phyloP scores from a whole-genome alignment of 2,329 filamentous ascomycete species.

The Ophiocordyceps camponoti-saundersi region DNA sequence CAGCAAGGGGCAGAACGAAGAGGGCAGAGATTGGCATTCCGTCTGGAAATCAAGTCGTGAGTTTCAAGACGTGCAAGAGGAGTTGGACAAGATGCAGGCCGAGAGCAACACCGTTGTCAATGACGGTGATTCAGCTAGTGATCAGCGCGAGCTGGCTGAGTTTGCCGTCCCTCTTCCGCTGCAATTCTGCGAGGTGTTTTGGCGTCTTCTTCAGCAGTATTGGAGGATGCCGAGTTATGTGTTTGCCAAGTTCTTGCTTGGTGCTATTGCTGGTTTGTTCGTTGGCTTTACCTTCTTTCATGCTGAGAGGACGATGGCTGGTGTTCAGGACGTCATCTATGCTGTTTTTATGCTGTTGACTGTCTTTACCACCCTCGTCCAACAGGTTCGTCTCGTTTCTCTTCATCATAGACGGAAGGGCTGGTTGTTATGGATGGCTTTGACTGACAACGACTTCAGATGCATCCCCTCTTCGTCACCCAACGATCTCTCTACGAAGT shows the following conservation, averaged over 20 bases:
- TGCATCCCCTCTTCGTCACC: conserved; percentile 61
- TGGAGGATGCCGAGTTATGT: conserved; percentile 69
- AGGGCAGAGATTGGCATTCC: conserved; percentile 43
- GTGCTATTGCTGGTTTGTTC: conserved; percentile 44
- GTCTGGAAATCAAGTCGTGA: conserved; percentile 45
- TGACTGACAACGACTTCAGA: conserved; percentile 19
- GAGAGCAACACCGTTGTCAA: conserved; percentile 16
- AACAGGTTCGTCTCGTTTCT: conserved; percentile 26
- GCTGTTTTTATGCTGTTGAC: conserved; percentile 59
- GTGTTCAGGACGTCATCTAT: conserved; percentile 62
- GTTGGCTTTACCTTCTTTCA: conserved; percentile 59
- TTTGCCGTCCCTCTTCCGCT: conserved; percentile 59
- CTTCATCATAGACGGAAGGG: background rate
- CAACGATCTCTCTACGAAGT: conserved; percentile 63
- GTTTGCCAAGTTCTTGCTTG: conserved; percentile 52
- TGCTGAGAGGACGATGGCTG: conserved; percentile 37
- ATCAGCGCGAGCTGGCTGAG: conserved; percentile 29
- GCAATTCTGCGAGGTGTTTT: conserved; percentile 49
- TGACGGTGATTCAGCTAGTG: conserved; percentile 6
- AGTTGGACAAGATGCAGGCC: conserved; percentile 46
- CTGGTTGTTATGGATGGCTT: too few relatives aligned
- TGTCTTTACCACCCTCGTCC: conserved; percentile 53
- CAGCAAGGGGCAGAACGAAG: conserved; percentile 19
- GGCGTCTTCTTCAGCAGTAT: conserved; percentile 65
- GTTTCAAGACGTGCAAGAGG: conserved; percentile 31